Evolutionary conservation across 2,329 filamentous ascomycete genomes (phyloP).

Genomic region (Fragosphaeria purpurea): DNA sequence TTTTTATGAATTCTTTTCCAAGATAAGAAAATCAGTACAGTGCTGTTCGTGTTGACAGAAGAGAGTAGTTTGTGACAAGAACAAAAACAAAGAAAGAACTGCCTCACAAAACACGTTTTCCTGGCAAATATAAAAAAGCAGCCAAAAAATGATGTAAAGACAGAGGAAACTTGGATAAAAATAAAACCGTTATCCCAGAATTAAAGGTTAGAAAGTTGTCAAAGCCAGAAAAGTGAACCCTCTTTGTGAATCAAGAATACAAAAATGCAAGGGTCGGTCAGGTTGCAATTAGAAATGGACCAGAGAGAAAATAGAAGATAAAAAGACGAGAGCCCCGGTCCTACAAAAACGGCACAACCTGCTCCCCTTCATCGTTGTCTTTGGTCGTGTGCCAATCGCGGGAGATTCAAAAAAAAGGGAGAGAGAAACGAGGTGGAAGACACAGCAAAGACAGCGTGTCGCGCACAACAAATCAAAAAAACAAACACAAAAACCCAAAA

Average conservation of each 20-base stretch:
- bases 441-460: no score
- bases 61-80: not conserved
- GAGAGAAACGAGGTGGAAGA: not conserved
- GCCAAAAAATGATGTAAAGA: no score
- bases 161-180: not conserved
- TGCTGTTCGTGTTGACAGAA: slow-evolving; percentile 1
- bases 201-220: not conserved
- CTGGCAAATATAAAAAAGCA: slow-evolving; percentile 1
- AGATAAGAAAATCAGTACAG: not conserved
- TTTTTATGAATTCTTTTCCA: no score
- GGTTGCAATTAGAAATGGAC: slow-evolving; percentile 5
- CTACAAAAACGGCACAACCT: not conserved
- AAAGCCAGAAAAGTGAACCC: not conserved
- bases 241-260: no score
- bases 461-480: not conserved
- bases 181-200: no score
- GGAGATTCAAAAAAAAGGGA: not conserved
- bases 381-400: no score
- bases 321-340: not conserved
- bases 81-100: not conserved
- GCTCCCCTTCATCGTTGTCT: no score
- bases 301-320: not conserved
- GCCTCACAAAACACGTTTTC: not conserved
- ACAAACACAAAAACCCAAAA: not conserved
- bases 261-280: no score